phyloP scores from a whole-genome alignment of 306 rosid species.

The Lathyrus aphaca region DNA sequence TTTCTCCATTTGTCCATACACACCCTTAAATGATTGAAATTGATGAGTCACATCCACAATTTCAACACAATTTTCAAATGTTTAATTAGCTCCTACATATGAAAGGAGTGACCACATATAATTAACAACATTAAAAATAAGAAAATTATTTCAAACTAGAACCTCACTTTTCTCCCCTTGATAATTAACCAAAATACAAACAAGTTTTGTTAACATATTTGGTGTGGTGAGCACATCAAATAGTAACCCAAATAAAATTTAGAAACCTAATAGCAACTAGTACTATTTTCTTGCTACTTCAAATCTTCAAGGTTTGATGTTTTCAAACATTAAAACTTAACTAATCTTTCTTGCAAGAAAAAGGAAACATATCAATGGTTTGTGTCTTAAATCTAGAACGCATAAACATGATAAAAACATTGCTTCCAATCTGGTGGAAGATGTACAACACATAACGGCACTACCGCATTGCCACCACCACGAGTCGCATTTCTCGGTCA shows the following conservation, averaged over 20 bases:
- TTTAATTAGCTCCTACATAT: not conserved
- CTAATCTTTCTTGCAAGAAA: constrained; percentile 24
- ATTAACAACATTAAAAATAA: not conserved
- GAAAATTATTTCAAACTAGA: not conserved
- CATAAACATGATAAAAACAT: constrained; percentile 29
- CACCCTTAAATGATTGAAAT: not conserved
- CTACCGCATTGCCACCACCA: constrained; percentile 35
- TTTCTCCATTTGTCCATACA: not conserved
- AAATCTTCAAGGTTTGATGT: constrained; percentile 30
- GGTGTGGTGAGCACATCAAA: constrained; percentile 11
- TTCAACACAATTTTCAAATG: constrained; percentile 8
- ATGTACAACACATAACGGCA: constrained; percentile 49
- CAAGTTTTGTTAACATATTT: not conserved
- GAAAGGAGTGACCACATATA: not conserved
- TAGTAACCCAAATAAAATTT: not conserved
- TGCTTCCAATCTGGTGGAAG: constrained; percentile 46
- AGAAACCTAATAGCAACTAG: constrained; percentile 1
- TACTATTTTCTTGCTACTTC: constrained; percentile 17
- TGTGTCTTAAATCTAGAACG: constrained; percentile 38
- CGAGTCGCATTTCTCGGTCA: constrained; percentile 1
- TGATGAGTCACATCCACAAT: not conserved
- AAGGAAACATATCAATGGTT: constrained; percentile 35
- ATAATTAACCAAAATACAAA: not conserved
- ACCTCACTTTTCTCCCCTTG: not conserved
- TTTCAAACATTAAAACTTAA: constrained; percentile 39